These are phyloP conservation scores for Azolla pinnata DNA, from an alignment of 75 land plant genomes.

Conservation along the genomic window DNA sequence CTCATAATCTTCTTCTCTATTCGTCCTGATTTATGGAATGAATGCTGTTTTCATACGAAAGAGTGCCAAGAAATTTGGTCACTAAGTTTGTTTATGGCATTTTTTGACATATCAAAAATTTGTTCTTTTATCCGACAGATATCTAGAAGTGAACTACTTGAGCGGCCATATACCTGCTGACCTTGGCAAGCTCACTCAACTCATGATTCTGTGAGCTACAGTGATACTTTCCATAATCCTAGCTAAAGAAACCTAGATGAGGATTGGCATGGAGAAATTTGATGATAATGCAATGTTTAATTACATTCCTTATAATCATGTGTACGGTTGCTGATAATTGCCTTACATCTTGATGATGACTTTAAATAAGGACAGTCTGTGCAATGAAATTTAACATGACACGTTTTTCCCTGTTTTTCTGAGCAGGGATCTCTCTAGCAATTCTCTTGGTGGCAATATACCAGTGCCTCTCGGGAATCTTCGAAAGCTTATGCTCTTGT, in stretches of 20 bases:
- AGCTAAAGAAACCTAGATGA: not conserved
- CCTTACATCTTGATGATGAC: too few species aligned
- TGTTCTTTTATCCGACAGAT: constrained; percentile 42
- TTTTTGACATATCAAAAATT: too few species aligned
- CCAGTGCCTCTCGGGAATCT: constrained; percentile 60
- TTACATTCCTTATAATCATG: too few species aligned
- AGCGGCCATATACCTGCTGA: constrained; percentile 61
- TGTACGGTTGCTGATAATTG: too few species aligned
- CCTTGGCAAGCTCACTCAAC: constrained; percentile 47
- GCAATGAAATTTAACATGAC: not conserved
- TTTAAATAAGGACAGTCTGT: not conserved
- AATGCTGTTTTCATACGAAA: too few species aligned
- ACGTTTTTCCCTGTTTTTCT: not conserved
- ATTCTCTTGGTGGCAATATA: constrained; percentile 60
- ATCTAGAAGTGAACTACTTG: constrained; percentile 63
- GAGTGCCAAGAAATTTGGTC: too few species aligned
- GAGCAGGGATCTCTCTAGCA: constrained; percentile 71
- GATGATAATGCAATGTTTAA: too few species aligned
- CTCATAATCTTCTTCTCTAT: not conserved
- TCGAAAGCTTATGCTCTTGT: constrained; percentile 43
- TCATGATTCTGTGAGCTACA: constrained; percentile 45
- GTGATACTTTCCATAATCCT: not conserved
- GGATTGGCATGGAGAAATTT: too few species aligned
- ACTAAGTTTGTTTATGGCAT: too few species aligned
- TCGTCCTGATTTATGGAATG: too few species aligned